These are phyloP conservation scores for Parastagonospora nodorum DNA, from an alignment of 2,329 filamentous ascomycete genomes.

Conservation along the genomic window DNA sequence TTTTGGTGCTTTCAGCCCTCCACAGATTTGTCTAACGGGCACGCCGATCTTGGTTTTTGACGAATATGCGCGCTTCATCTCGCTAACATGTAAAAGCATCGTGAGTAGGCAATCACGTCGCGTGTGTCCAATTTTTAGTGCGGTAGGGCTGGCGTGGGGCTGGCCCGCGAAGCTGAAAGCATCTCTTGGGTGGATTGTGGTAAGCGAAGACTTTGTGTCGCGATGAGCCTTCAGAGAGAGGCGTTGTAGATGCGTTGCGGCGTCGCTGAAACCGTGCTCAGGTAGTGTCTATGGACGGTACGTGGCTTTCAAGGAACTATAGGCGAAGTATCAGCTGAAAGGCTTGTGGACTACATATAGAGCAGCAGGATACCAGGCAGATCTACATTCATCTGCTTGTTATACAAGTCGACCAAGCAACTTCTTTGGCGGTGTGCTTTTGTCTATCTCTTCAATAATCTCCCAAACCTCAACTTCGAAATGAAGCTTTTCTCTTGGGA, in stretches of 20 bases:
- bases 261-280: not conserved
- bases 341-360: not conserved
- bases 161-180: not conserved
- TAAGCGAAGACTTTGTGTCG: conserved; percentile 1
- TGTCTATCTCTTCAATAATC: not conserved
- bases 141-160: conserved; percentile 6
- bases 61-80: not conserved
- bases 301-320: no score
- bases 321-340: no score
- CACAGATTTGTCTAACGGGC: not conserved
- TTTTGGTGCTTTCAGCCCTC: no score
- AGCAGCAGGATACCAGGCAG: not conserved
- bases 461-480: not conserved
- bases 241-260: not conserved
- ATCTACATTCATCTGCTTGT: not conserved
- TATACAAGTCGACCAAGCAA: not conserved
- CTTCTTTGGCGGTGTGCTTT: not conserved
- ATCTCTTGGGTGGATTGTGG: conserved; percentile 1
- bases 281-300: no score
- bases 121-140: not conserved
- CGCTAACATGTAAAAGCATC: not conserved
- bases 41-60: not conserved
- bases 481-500: conserved; percentile 25
- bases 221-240: not conserved
- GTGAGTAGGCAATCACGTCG: conserved; percentile 4